Conservation (phyloP, 2,329 filamentous ascomycete species). For the Biscogniauxia marginata region DNA sequence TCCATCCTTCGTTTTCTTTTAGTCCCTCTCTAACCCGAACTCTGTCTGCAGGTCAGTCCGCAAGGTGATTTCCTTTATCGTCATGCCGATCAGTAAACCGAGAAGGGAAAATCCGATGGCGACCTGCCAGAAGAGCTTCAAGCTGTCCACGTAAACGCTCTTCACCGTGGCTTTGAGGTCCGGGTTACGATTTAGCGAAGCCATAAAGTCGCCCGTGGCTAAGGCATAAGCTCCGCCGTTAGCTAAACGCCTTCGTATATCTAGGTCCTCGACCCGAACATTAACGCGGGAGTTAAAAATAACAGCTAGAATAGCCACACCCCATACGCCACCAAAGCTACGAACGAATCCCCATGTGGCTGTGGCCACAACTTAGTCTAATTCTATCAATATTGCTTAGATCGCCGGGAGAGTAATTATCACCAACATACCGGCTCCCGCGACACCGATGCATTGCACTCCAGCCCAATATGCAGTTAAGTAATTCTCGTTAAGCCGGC, state of each 20-base stretch:
- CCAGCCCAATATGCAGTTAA: background rate
- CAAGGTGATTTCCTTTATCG: conserved; percentile 11
- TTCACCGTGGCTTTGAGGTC: background rate
- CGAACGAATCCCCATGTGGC: conserved; percentile 4
- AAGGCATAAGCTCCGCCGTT: background rate
- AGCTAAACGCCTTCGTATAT: background rate
- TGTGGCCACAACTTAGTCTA: background rate
- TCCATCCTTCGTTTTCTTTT: too few relatives aligned
- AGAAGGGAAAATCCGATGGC: conserved; percentile 10
- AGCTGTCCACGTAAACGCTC: conserved; percentile 5
- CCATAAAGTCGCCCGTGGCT: background rate
- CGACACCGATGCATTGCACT: background rate
- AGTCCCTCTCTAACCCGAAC: conserved; percentile 10
- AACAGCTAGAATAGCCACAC: background rate
- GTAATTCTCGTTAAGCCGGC: background rate
- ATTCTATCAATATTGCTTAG: background rate
- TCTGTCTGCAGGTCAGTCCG: conserved; percentile 16
- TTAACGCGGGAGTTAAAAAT: conserved; percentile 3
- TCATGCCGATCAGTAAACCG: conserved; percentile 11
- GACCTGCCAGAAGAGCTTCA: conserved; percentile 15
- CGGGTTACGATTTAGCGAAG: background rate
- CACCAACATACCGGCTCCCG: background rate
- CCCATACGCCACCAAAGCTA: conserved; percentile 2
- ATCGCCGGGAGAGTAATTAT: background rate
- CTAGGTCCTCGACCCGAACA: background rate